Evolutionary conservation across 2,329 filamentous ascomycete species (phyloP), one percentile per base, ranked within the genome.

Genomic region (Nothomitra cinnamomea): DNA sequence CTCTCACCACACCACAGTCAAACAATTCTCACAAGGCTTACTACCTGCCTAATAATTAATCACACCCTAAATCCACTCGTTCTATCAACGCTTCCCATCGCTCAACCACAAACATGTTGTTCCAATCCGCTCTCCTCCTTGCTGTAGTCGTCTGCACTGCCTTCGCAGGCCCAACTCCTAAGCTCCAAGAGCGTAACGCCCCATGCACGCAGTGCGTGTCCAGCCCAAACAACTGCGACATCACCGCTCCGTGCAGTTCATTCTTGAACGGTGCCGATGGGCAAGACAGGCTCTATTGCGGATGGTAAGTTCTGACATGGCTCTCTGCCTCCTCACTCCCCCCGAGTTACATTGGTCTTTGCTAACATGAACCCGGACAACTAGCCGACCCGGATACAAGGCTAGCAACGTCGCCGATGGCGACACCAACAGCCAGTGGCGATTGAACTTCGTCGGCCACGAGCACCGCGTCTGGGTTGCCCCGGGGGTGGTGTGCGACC

Each of bases 381-480:
- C n/a, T 19, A 52, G 50, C 40, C 50, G 3, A 13, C 50, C 50
- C 10, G 50, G 50, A 40, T 52, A 36, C 22, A 40, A n/a, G n/a
- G 50, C 50, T 5, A 25, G 13, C 25, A 3, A 25, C n/a, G 28
- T 19, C 2, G 21, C 3, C 12, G 15, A 5, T 17, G 1, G 4
- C 19, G 43, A 48, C 22, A 40, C 13, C 25, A n/a, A 5, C 8
- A 15, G n/a, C 3, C 50, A 52, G 28, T 52, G 50, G 50, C 50
- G 50, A 1, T 15, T 52, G 25, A 40, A 40, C 32, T 8, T 52
- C 12, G 1, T n/a, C 1, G 28, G 28, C 35, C 50, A 52, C 2
- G 50, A 52, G 22, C 50, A 52, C 28, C 50, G 50, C 35, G 50
- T 52, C 50, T 52, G 50, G 50, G 50, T 52, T 42, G 50, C 50